Evolutionary conservation across 441 rosid genomes (phyloP).

Genomic region (Capsella rubella): DNA sequence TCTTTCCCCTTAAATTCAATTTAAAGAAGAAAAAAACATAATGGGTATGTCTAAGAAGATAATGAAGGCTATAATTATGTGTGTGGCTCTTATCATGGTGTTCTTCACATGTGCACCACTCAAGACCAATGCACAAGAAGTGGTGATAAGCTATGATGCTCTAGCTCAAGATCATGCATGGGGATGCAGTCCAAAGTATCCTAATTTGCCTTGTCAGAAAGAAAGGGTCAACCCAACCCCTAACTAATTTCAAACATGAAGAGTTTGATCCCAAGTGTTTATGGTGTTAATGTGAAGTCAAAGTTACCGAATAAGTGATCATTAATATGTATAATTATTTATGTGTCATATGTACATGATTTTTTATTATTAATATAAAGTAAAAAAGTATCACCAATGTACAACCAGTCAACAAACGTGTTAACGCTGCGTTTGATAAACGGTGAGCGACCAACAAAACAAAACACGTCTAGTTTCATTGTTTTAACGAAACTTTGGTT

Average conservation of each 20-base stretch:
- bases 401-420: too few species aligned
- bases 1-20: too few species aligned
- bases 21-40: neutral
- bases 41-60: constrained; percentile 27
- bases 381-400: too few species aligned
- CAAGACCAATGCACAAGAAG: constrained; percentile 38
- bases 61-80: constrained; percentile 11
- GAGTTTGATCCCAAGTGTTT: constrained; percentile 13
- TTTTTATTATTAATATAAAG: too few species aligned
- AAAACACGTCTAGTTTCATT: too few species aligned
- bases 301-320: too few species aligned
- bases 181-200: constrained; percentile 36
- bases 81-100: constrained; percentile 25
- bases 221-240: constrained; percentile 10
- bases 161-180: constrained; percentile 18
- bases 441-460: too few species aligned
- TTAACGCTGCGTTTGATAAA: too few species aligned
- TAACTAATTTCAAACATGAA: neutral
- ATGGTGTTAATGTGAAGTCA: too few species aligned
- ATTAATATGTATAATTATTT: too few species aligned
- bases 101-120: constrained; percentile 37
- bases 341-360: too few species aligned
- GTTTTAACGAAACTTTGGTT: too few species aligned
- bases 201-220: neutral
- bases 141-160: constrained; percentile 30